phyloP scores from a whole-genome alignment of 2,329 filamentous ascomycete genomes.

The Paraphaeosphaeria sporulosa region DNA sequence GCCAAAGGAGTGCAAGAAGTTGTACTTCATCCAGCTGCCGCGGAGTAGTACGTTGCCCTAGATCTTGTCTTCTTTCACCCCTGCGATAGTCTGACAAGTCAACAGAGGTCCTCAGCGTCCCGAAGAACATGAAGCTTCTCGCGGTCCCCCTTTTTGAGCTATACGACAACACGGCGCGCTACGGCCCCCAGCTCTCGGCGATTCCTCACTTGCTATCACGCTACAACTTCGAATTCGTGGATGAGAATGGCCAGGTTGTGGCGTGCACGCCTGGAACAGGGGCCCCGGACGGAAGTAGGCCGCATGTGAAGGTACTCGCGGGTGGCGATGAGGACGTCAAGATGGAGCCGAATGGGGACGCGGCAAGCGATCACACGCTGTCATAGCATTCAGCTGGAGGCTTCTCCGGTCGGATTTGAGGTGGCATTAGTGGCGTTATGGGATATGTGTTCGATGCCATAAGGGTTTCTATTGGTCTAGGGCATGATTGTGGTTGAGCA shows the following conservation, averaged over 20 bases:
- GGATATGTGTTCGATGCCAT: not conserved
- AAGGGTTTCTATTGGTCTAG: not conserved
- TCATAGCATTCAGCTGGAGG: conserved; percentile 28
- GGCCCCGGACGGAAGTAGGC: conserved; percentile 49
- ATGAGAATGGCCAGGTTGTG: conserved; percentile 88
- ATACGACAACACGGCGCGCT: conserved; percentile 95
- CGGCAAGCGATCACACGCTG: conserved; percentile 44
- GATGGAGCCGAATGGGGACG: conserved; percentile 49
- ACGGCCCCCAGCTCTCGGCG: conserved; percentile 93
- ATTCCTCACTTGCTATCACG: conserved; percentile 93
- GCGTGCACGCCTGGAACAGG: conserved; percentile 83
- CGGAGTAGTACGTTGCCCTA: conserved; percentile 75
- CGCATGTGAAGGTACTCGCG: conserved; percentile 47
- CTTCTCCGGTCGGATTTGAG: not conserved
- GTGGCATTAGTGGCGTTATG: conserved; percentile 5
- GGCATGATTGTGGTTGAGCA: not conserved
- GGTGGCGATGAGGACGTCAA: conserved; percentile 45
- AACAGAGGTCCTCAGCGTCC: conserved; percentile 89
- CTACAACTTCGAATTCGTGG: conserved; percentile 97
- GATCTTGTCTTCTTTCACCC: not conserved
- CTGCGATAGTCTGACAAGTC: conserved; percentile 19
- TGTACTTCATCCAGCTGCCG: conserved; percentile 95
- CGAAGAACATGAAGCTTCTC: conserved; percentile 99
- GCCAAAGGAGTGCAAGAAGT: conserved; percentile 98
- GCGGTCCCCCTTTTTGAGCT: conserved; percentile 97